Conservation (phyloP, 139 green algal species). For the Auxenochlorella protothecoides region DNA sequence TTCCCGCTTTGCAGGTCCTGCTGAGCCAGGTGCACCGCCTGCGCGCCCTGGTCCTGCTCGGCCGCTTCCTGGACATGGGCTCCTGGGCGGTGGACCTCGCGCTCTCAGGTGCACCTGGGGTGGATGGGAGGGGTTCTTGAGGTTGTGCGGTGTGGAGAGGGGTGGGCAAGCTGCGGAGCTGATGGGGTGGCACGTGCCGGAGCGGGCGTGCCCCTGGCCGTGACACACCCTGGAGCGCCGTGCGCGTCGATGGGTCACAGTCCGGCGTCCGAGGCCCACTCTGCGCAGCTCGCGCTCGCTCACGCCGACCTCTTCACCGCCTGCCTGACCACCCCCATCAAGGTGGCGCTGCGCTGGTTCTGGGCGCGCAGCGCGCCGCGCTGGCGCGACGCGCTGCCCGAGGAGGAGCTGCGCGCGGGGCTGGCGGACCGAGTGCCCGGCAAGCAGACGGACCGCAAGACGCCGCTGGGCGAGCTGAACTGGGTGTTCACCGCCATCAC, state of each 20-base stretch:
- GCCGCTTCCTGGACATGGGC: slow-evolving; percentile 95
- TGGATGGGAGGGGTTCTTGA: no score
- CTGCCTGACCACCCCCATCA: slow-evolving; percentile 98
- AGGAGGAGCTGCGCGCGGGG: slow-evolving; percentile 68
- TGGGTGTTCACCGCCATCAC: slow-evolving; percentile 99
- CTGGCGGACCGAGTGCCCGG: slow-evolving; percentile 71
- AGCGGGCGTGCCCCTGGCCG: no score
- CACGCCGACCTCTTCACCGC: slow-evolving; percentile 90
- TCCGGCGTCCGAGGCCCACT: no score
- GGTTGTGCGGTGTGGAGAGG: no score
- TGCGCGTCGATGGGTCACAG: no score
- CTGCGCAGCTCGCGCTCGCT: no score
- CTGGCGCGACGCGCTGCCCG: slow-evolving; percentile 29
- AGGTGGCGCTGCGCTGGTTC: slow-evolving; percentile 87
- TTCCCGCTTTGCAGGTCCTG: slow-evolving; percentile 60
- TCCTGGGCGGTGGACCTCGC: slow-evolving; percentile 94
- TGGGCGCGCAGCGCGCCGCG: not conserved
- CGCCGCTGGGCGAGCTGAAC: slow-evolving; percentile 94
- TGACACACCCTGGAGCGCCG: no score
- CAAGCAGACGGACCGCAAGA: slow-evolving; percentile 91
- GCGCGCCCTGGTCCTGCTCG: slow-evolving; percentile 85
- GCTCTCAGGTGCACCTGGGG: slow-evolving; percentile 33
- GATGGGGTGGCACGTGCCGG: no score
- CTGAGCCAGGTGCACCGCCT: slow-evolving; percentile 91
- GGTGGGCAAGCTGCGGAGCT: no score